Conservation (phyloP, 257 asterid genomes). For the Apocynum venetum region DNA sequence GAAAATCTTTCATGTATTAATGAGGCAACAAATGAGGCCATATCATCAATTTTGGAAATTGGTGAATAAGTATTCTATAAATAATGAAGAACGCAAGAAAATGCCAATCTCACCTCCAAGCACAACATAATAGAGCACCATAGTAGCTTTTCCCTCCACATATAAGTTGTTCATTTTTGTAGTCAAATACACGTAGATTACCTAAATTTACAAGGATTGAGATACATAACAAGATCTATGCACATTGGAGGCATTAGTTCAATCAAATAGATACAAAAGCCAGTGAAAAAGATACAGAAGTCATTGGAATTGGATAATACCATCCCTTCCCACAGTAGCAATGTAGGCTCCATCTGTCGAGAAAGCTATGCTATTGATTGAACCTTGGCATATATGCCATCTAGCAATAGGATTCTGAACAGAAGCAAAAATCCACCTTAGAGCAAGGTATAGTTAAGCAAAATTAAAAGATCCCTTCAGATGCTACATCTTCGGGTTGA, state of each 20-base stretch:
- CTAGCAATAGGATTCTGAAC: slow-evolving; percentile 95
- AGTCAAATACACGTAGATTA: slow-evolving; percentile 87
- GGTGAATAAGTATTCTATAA: neutral
- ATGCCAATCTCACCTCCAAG: slow-evolving; percentile 71
- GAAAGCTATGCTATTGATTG: slow-evolving; percentile 75
- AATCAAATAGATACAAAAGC: neutral
- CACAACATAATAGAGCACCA: slow-evolving; percentile 94
- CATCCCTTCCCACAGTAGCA: slow-evolving; percentile 93
- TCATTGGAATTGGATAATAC: slow-evolving; percentile 37
- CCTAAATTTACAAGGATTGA: slow-evolving; percentile 48
- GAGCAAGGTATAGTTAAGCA: neutral
- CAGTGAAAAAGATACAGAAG: slow-evolving; percentile 15
- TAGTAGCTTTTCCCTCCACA: slow-evolving; percentile 98
- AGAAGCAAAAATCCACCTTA: slow-evolving; percentile 10
- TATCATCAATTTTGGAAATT: slow-evolving; percentile 10
- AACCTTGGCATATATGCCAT: slow-evolving; percentile 98
- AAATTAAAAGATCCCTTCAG: neutral
- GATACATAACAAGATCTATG: slow-evolving; percentile 3
- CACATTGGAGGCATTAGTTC: neutral
- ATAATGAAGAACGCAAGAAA: slow-evolving; percentile 7
- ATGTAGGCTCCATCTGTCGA: slow-evolving; percentile 74
- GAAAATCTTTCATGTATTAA: slow-evolving; percentile 1
- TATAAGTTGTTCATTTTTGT: slow-evolving; percentile 75
- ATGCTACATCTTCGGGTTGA: neutral
- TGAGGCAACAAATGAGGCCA: neutral